phyloP scores from a whole-genome alignment of 768 basidiomycete genomes.

The Amanita fuliginea region DNA sequence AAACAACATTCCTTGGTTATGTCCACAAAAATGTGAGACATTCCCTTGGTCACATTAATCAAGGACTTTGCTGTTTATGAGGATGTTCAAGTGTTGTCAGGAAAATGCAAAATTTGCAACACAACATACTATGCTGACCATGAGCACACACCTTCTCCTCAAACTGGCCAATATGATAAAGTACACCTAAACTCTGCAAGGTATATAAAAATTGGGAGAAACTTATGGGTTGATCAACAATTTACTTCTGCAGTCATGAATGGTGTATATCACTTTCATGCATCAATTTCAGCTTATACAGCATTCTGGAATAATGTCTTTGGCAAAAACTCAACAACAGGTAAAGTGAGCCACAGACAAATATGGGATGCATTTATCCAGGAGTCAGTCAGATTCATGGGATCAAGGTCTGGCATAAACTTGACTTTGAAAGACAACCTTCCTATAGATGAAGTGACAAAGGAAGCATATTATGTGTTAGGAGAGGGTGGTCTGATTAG shows the following conservation, averaged over 20 bases:
- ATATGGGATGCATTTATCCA: constrained; percentile 10
- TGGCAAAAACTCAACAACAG: not conserved
- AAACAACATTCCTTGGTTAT: not conserved
- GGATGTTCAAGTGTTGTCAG: not conserved
- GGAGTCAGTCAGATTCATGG: constrained; percentile 11
- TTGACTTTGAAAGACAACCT: too few relatives aligned
- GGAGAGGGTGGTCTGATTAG: too few relatives aligned
- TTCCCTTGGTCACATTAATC: not conserved
- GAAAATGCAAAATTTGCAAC: not conserved
- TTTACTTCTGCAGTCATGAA: too few relatives aligned
- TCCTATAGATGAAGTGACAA: constrained; percentile 8
- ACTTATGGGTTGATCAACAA: too few relatives aligned
- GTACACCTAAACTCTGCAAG: not conserved
- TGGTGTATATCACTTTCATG: too few relatives aligned
- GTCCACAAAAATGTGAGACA: not conserved
- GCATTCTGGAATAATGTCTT: too few relatives aligned
- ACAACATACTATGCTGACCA: not conserved
- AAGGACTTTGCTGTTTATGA: not conserved
- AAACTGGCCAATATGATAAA: not conserved
- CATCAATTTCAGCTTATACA: too few relatives aligned
- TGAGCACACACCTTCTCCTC: not conserved
- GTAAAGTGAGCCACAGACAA: not conserved
- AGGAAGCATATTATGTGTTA: too few relatives aligned
- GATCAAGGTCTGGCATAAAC: constrained; percentile 1
- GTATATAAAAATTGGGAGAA: not conserved